A percentile compares a stretch with the other conserved stretches of the same genome.
phyloP scores from a whole-genome alignment of 345 rosid genomes.

The Leavenworthia alabamica region DNA sequence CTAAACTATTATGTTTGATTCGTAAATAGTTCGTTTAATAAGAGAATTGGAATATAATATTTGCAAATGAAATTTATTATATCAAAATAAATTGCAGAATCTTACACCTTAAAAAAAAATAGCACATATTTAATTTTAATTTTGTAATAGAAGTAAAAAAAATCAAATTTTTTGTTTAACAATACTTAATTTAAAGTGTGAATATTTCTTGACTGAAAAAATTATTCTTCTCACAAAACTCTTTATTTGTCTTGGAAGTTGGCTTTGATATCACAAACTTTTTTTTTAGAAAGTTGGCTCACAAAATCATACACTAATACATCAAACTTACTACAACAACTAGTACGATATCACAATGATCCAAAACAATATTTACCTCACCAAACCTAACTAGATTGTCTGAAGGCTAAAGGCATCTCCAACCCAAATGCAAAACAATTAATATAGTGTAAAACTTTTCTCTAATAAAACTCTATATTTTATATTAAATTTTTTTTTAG shows the following conservation, averaged over 20 bases:
- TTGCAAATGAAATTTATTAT: background rate
- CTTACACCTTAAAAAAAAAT: background rate
- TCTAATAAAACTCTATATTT: no score
- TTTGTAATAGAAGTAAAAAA: background rate
- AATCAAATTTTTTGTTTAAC: background rate
- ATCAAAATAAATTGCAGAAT: background rate
- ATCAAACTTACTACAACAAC: slow-evolving; percentile 37
- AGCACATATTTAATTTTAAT: background rate
- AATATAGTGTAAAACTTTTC: no score
- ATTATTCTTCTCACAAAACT: background rate
- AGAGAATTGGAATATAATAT: background rate
- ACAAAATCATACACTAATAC: background rate
- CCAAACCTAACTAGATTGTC: background rate
- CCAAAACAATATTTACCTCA: slow-evolving; percentile 30
- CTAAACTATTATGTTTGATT: background rate
- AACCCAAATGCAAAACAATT: no score
- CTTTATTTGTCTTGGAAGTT: slow-evolving; percentile 40
- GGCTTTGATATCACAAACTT: slow-evolving; percentile 27
- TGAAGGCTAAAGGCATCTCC: background rate
- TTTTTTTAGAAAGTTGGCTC: slow-evolving; percentile 49
- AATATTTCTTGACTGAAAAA: background rate
- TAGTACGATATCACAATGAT: slow-evolving; percentile 36
- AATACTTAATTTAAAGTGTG: background rate
- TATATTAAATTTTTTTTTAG: no score
- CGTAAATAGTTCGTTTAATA: background rate